A percentile compares a stretch with the other conserved stretches of the same genome.
Conservation (phyloP, 108 stramenopile species). For the Phaeodactylum tricornutum region DNA sequence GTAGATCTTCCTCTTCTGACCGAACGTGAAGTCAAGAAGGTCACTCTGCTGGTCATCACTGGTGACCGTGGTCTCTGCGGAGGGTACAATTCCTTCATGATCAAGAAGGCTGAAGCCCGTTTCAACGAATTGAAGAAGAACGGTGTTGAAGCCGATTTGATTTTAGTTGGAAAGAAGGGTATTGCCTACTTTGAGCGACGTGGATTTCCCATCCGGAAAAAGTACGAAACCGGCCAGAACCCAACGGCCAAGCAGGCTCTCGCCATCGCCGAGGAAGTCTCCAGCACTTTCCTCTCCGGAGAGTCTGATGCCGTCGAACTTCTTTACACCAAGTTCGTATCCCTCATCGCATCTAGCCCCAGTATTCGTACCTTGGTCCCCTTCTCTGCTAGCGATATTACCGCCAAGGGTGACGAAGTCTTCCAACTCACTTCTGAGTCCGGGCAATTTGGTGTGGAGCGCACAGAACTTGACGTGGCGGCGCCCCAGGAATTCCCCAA, state of each 20-base stretch:
- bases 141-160: slow-evolving; percentile 80
- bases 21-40: slow-evolving; percentile 93
- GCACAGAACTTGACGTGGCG: slow-evolving; percentile 59
- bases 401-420: slow-evolving; percentile 86
- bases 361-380: slow-evolving; percentile 89
- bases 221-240: slow-evolving; percentile 83
- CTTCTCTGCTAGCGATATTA: slow-evolving; percentile 89
- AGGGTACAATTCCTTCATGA: slow-evolving; percentile 94
- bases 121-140: slow-evolving; percentile 68
- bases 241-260: slow-evolving; percentile 85
- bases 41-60: slow-evolving; percentile 80
- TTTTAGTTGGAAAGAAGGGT: slow-evolving; percentile 91
- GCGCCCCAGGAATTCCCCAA: slow-evolving; percentile 89
- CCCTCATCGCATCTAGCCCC: slow-evolving; percentile 86
- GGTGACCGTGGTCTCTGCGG: slow-evolving; percentile 96
- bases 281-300: slow-evolving; percentile 84
- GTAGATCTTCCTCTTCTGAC: slow-evolving; percentile 90
- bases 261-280: slow-evolving; percentile 84
- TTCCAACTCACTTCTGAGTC: slow-evolving; percentile 85
- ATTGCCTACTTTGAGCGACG: slow-evolving; percentile 80
- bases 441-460: slow-evolving; percentile 81
- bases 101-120: slow-evolving; percentile 90
- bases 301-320: slow-evolving; percentile 93
- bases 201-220: slow-evolving; percentile 63
- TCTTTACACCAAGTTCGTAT: slow-evolving; percentile 93